Base-by-base conservation (phyloP, 495 filamentous ascomycete genomes). In the Neurospora sp. region DNA sequence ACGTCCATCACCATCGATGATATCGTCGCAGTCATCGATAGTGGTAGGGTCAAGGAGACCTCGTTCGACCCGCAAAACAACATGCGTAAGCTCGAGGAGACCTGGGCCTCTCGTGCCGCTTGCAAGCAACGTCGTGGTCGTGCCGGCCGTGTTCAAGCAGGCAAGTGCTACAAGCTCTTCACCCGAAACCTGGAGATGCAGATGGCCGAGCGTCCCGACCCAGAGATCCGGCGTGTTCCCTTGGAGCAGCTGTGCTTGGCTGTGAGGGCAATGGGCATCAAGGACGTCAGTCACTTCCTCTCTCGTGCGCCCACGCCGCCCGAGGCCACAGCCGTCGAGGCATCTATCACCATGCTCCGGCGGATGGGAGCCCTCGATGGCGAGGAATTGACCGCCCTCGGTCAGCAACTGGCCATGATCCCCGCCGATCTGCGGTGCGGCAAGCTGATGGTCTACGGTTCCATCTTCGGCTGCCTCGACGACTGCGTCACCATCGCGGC, bases 1-100 rank as follows among this genome's bases (percentile, higher is more conserved):
- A 99, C 96, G 0, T 98, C 96, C 10, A 98, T 99, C 74, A 99
- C 96, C 0, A 99, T 99, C 70, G 93, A 96, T 72, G 96, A 99
- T 77, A 91, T 98, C 41, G 94, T 98, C 14, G 96, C 94, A 31
- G 96, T 99, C 69, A 96, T 99, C 70, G 96, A 99, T 78, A 94
- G 91, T 8, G 96, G 96, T 20, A 89, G 92, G 39, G 95, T 99
- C 27, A 98, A 98, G 80, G 96, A 99, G 81, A 98, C 94, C 0
- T 94, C 91, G 75, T 99, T 94, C 76, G 94, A 98, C 80, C 90
- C 94, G 0, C 89, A 91, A 72, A 94, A 92, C 80, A 97, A 97
- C 80, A 96, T 98, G 89, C 93, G 97, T 53, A 93, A 93, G 75
- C 89, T 99, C 1, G 90, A 93, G 75, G 96, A 99, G 82, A 93